phyloP scores from a whole-genome alignment of 495 filamentous ascomycete genomes.

The Aspergillus sclerotiicarbonarius region DNA sequence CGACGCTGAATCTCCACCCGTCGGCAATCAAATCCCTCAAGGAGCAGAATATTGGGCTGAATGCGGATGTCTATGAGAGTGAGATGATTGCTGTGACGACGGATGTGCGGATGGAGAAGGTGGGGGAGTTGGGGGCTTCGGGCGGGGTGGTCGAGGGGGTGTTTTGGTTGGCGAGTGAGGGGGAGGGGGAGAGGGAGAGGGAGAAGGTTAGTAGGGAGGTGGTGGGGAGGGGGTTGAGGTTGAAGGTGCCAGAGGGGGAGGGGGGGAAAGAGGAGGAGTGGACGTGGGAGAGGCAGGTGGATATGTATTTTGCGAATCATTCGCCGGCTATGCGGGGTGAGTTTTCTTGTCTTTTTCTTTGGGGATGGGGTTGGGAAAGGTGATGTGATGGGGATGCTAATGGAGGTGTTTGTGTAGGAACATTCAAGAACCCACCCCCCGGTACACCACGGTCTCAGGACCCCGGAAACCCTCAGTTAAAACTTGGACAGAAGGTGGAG shows the following conservation, averaged over 20 bases:
- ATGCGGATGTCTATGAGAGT: slow-evolving; percentile 65
- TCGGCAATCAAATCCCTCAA: slow-evolving; percentile 64
- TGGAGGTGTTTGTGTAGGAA: slow-evolving; percentile 35
- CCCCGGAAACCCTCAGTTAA: slow-evolving; percentile 47
- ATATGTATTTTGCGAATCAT: slow-evolving; percentile 84
- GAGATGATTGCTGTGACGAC: slow-evolving; percentile 83
- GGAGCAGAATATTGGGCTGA: slow-evolving; percentile 48
- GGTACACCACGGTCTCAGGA: slow-evolving; percentile 54
- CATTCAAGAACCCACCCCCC: slow-evolving; percentile 76
- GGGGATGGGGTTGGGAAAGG: not conserved
- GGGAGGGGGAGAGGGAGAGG: slow-evolving; percentile 83
- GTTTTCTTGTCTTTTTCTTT: slow-evolving; percentile 13
- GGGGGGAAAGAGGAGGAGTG: slow-evolving; percentile 37
- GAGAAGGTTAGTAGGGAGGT: slow-evolving; percentile 62
- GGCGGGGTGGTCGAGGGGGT: slow-evolving; percentile 74
- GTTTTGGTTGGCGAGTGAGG: slow-evolving; percentile 73
- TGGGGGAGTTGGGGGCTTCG: slow-evolving; percentile 53
- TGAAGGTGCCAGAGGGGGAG: slow-evolving; percentile 26
- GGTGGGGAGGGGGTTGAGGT: slow-evolving; percentile 26
- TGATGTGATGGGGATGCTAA: not conserved
- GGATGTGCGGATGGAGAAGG: slow-evolving; percentile 83
- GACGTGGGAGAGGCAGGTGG: slow-evolving; percentile 74
- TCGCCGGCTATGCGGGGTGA: slow-evolving; percentile 70
- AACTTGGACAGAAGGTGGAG: slow-evolving; percentile 64
- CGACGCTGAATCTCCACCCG: slow-evolving; percentile 47